Conservation (phyloP, 306 rosid species). For the Purshia tridentata region DNA sequence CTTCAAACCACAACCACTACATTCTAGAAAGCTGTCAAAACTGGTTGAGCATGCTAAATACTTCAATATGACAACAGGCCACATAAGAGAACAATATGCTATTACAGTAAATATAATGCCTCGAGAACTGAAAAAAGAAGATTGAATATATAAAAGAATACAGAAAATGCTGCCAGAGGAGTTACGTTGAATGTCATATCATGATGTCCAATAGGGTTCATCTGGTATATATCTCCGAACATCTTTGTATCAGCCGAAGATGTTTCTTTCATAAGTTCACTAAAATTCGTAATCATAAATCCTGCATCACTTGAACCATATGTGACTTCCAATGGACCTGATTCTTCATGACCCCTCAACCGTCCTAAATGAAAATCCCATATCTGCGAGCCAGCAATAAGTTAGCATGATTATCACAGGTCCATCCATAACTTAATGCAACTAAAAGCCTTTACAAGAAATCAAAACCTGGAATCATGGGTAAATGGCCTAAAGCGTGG, state of each 20-base stretch:
- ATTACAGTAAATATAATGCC: background rate
- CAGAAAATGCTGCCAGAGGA: background rate
- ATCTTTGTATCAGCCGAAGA: conserved; percentile 36
- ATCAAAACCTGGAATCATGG: background rate
- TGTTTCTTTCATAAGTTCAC: conserved; percentile 44
- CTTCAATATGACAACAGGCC: background rate
- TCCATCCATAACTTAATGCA: background rate
- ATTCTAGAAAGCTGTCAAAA: background rate
- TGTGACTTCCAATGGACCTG: conserved; percentile 35
- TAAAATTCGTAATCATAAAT: conserved; percentile 43
- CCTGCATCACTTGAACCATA: conserved; percentile 40
- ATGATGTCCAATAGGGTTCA: conserved; percentile 34
- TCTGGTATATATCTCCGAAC: conserved; percentile 40
- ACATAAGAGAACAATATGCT: background rate
- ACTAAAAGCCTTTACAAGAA: background rate
- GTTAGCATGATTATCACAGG: conserved; percentile 6
- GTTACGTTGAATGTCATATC: conserved; percentile 48
- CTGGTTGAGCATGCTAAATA: background rate
- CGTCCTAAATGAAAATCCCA: conserved; percentile 66
- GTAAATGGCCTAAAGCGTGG: background rate
- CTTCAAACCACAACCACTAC: background rate
- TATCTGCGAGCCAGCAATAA: conserved; percentile 42
- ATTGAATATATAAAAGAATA: background rate
- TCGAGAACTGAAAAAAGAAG: background rate
- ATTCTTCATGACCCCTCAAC: conserved; percentile 42